A percentile compares a stretch with the other conserved stretches of the same genome.
Conservation (phyloP, 192 early-diverging fungal species). For the Coemansia sp. region DNA sequence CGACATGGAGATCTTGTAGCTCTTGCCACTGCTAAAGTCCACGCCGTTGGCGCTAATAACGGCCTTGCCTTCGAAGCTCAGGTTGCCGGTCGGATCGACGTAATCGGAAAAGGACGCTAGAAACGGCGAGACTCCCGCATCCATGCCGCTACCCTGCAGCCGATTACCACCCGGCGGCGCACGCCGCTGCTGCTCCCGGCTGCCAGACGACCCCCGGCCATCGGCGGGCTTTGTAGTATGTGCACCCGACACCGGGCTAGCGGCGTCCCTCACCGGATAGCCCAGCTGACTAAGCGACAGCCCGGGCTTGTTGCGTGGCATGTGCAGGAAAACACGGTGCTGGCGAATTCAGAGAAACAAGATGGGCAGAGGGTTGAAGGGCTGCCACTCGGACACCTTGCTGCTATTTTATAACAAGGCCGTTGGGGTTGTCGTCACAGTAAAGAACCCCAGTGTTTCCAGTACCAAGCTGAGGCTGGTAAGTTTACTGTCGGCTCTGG, state of each 20-base stretch:
- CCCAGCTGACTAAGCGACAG: constrained; percentile 39
- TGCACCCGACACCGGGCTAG: background rate
- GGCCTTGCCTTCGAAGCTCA: constrained; percentile 90
- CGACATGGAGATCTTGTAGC: constrained; percentile 83
- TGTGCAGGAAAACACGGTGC: background rate
- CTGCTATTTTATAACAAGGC: no score
- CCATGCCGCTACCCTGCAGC: background rate
- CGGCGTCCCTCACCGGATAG: constrained; percentile 12
- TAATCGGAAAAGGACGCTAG: constrained; percentile 18
- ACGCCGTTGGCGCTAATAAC: constrained; percentile 85
- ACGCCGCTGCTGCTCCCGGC: background rate
- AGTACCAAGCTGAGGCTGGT: no score
- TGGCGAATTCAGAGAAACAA: no score
- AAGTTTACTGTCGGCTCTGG: no score
- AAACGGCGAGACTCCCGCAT: constrained; percentile 12
- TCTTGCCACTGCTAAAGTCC: constrained; percentile 82
- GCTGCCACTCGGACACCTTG: no score
- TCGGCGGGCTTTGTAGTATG: background rate
- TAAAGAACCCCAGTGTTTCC: no score
- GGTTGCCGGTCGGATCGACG: constrained; percentile 58
- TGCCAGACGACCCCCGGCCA: background rate
- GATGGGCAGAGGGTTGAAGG: no score
- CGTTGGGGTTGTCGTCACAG: no score
- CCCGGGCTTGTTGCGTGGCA: constrained; percentile 42
- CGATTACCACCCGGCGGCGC: background rate